A percentile compares a stretch with the other conserved stretches of the same genome.
These are phyloP conservation scores for Flammula alnicola DNA, from an alignment of 1,284 basidiomycete species.

Conservation along the genomic window DNA sequence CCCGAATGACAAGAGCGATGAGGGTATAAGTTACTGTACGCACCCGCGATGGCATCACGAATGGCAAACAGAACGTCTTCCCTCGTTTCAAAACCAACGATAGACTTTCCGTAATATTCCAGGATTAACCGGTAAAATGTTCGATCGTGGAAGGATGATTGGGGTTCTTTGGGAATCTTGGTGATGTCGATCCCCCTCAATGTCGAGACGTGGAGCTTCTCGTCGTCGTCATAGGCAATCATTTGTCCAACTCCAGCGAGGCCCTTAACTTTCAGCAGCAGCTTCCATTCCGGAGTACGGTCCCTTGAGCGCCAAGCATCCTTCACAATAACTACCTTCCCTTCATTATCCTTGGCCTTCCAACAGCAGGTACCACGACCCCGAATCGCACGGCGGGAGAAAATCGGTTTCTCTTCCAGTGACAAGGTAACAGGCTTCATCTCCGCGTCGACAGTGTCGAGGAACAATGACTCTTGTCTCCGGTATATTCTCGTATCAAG, in stretches of 20 bases:
- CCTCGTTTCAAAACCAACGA: slow-evolving; percentile 1
- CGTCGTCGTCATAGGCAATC: slow-evolving; percentile 4
- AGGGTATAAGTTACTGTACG: not conserved
- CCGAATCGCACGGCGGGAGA: slow-evolving; percentile 5
- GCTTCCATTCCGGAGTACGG: slow-evolving; percentile 6
- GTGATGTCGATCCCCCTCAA: slow-evolving; percentile 1
- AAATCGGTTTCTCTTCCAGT: slow-evolving; percentile 3
- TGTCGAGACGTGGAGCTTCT: not conserved
- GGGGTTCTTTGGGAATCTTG: not conserved
- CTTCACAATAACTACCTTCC: slow-evolving; percentile 8
- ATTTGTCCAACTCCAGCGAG: slow-evolving; percentile 17
- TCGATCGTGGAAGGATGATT: not conserved
- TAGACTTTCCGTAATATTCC: slow-evolving; percentile 1
- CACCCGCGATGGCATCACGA: slow-evolving; percentile 14
- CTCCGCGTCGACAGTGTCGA: not conserved
- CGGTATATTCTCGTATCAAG: slow-evolving; percentile 15
- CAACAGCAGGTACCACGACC: slow-evolving; percentile 19
- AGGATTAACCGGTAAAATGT: slow-evolving; percentile 2
- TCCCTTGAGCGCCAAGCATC: slow-evolving; percentile 10
- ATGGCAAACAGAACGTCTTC: slow-evolving; percentile 5
- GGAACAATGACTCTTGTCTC: not conserved
- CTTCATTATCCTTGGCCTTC: not conserved
- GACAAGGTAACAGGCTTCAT: not conserved
- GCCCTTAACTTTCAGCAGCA: slow-evolving; percentile 6
- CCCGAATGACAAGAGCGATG: not conserved